Evolutionary conservation across 108 stramenopile species (phyloP).

Genomic region (Aurantiochytrium sp.): DNA sequence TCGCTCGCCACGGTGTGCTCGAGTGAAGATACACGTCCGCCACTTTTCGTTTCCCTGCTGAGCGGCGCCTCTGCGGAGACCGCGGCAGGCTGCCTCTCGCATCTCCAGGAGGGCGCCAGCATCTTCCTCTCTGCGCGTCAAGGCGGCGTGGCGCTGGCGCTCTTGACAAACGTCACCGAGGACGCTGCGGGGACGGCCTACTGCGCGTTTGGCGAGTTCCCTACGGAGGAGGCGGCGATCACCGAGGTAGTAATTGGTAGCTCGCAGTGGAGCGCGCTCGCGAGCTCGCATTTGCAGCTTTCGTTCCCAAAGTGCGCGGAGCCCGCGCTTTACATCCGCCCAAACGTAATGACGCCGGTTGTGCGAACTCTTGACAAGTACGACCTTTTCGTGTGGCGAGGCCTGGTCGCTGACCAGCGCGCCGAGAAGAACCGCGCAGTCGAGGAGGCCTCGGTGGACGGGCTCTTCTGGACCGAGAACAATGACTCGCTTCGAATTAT

Average conservation of each 20-base stretch:
- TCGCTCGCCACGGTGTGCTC: neutral
- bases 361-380: constrained; percentile 11
- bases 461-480: neutral
- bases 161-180: too few species aligned
- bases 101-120: too few species aligned
- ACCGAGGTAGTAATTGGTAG: neutral
- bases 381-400: neutral
- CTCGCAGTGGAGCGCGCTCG: neutral
- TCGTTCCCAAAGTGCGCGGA: neutral
- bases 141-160: too few species aligned
- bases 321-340: neutral
- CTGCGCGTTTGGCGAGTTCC: neutral
- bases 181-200: too few species aligned
- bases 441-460: neutral
- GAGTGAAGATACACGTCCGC: too few species aligned
- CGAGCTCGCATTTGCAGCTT: neutral
- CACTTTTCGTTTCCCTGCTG: too few species aligned
- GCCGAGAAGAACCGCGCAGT: neutral
- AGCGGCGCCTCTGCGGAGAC: too few species aligned
- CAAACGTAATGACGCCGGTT: neutral
- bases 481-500: too few species aligned
- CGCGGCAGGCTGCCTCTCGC: too few species aligned
- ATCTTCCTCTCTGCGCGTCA: too few species aligned
- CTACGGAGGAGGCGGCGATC: neutral
- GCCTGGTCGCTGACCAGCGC: neutral